These are phyloP conservation scores for Isabelozyma heimii DNA, from an alignment of 805 yeast genomes.

Conservation along the genomic window DNA sequence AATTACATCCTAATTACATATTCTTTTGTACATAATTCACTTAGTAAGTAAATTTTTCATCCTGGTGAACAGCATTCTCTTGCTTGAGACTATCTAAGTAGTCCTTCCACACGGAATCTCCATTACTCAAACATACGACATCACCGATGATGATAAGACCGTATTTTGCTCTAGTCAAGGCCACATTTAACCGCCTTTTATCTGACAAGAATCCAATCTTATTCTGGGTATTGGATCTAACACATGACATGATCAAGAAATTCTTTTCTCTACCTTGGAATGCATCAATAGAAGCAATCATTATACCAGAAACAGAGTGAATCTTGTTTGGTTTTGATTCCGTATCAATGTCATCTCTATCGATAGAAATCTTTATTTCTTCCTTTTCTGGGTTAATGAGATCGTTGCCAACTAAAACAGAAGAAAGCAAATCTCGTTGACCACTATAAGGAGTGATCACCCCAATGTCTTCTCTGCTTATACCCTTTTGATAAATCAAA, in stretches of 20 bases:
- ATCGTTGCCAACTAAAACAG: conserved; percentile 45
- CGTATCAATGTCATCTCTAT: conserved; percentile 55
- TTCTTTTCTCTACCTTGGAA: conserved; percentile 61
- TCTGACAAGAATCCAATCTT: conserved; percentile 82
- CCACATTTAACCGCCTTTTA: conserved; percentile 85
- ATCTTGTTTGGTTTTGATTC: conserved; percentile 48
- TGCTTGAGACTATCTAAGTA: conserved; percentile 41
- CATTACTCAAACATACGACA: conserved; percentile 41
- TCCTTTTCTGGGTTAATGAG: conserved; percentile 54
- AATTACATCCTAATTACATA: background rate
- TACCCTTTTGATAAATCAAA: conserved; percentile 53
- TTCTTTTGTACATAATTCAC: background rate
- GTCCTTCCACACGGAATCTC: conserved; percentile 49
- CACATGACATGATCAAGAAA: conserved; percentile 50
- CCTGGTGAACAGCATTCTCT: conserved; percentile 25
- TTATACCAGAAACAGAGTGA: conserved; percentile 44
- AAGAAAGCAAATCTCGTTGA: conserved; percentile 63
- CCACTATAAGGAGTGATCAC: conserved; percentile 76
- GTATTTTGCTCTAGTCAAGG: conserved; percentile 81
- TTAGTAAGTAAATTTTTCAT: conserved; percentile 8
- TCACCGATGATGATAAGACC: conserved; percentile 57
- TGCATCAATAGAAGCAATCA: conserved; percentile 61
- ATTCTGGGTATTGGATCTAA: conserved; percentile 65
- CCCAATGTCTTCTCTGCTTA: conserved; percentile 53
- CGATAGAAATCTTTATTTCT: conserved; percentile 50